Percentiles rank a stretch among this genome's conserved stretches.
Evolutionary conservation across 2,329 filamentous ascomycete species (phyloP).

Genomic region (Pyricularia pennisetigena): DNA sequence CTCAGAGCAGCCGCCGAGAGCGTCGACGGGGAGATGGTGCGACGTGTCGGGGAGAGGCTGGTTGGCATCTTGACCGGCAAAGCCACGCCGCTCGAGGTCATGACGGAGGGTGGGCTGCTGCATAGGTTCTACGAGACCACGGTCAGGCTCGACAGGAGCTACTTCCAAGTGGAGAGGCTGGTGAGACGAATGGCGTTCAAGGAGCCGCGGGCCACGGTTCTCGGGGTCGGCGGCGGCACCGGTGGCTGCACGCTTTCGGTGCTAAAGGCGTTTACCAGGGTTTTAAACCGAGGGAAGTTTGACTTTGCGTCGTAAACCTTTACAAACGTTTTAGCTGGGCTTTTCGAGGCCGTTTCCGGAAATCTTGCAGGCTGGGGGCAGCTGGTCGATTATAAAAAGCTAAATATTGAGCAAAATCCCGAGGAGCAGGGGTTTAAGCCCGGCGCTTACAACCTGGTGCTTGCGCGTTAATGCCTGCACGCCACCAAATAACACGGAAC

Average conservation of each 20-base stretch:
- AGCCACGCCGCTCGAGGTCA: conserved; percentile 6
- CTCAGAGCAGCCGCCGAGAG: not conserved
- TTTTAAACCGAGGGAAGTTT: not conserved
- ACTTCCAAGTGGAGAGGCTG: not conserved
- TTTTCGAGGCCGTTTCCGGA: conserved; percentile 24
- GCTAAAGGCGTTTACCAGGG: conserved; percentile 9
- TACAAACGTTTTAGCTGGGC: conserved; percentile 29
- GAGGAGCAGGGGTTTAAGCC: conserved; percentile 20
- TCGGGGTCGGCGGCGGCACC: conserved; percentile 27
- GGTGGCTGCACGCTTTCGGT: conserved; percentile 17
- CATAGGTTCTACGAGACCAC: conserved; percentile 7
- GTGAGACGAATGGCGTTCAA: not conserved
- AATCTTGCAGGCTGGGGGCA: conserved; percentile 16
- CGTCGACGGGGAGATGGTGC: conserved; percentile 7
- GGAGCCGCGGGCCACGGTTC: conserved; percentile 13
- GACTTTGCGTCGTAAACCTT: conserved; percentile 24
- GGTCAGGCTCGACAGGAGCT: not conserved
- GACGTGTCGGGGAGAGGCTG: conserved; percentile 6
- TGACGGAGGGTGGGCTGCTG: conserved; percentile 9
- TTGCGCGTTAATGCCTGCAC: conserved; percentile 24
- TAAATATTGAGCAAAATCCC: conserved; percentile 21
- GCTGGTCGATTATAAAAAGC: conserved; percentile 8
- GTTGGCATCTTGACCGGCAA: conserved; percentile 4
- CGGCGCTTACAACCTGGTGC: conserved; percentile 20
- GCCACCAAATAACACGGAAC: conserved; percentile 15